Evolutionary conservation across 495 filamentous ascomycete species (phyloP), one percentile per base, ranked within the genome.

Genomic region (Thozetella sp.): DNA sequence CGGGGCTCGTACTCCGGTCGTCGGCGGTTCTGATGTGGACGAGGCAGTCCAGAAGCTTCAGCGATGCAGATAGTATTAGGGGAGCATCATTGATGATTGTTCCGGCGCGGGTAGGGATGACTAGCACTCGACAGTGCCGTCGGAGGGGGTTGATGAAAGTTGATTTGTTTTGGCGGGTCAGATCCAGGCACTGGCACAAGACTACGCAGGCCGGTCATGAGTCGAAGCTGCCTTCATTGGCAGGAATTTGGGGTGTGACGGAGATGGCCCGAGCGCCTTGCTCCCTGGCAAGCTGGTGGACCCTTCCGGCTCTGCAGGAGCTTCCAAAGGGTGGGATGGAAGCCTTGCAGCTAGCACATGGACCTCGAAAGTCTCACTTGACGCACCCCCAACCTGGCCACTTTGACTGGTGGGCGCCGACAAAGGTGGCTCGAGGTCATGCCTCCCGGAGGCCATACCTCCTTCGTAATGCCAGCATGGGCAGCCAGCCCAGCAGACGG

Each of bases 91-190:
- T 60, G 26, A 55, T 53, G 45, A n/a, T 20, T 56, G 40, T 2
- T 24, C 23, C 15, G 54, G 25, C 51, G 55, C 58, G 54, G 61
- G 57, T 60, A 62, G 53, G 57, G 50, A 58, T 30, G 48, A 22
- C 48, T 34, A 43, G 58, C 53, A 58, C 23, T 53, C 51, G 57
- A 43, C 50, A 54, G 55, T 20, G 54, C 17, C 34, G 45, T 60
- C 51, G 62, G 57, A 53, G 22, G 45, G 22, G 22, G 34, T 25
- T n/a, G 62, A 25, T 30, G 37, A 55, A 45, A 48, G n/a, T 55
- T 58, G 57, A 51, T 69, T 67, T 62, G 68, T 71, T 67, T 45
- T 62, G 57, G 60, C 56, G 55, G 58, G 53, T 53, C 51, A 61
- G 55, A 54, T 65, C 37, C 57, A 50, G 51, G 43, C 43, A 48